Evolutionary conservation across 306 rosid genomes (phyloP), one percentile per base, ranked within the genome.

Genomic region (Acacia acuminata): DNA sequence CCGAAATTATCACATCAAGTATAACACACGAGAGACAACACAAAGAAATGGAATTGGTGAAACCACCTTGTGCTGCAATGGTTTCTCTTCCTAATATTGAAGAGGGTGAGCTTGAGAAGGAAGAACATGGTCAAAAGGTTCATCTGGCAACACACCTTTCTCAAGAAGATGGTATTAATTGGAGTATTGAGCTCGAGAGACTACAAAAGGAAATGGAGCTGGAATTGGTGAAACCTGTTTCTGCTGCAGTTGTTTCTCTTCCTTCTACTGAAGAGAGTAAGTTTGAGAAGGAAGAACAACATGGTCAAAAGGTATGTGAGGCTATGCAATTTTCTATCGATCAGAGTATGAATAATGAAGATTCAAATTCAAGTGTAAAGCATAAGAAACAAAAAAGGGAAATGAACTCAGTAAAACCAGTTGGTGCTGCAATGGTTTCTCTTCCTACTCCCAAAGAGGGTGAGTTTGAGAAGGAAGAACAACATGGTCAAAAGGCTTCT

Each of bases 91-190:
- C 86, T 55, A 65, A 58, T 61, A 24, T 73, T 17, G 83, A 85
- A 84, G 84, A 48, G 77, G 78, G 75, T 38, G 84, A 73, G 36
- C 40, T 73, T 63, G 87, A 84, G 82, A 79, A 81, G 77, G 84
- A 55, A 60, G 88, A 85, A 71, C 60, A 12, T 48, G 78, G 24
- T 43, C 78, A 79, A 77, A 77, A 83, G 81, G 77, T 77, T 72
- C 82, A 76, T 68, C 85, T 77, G 73, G 76, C 64, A 73, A 11
- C 51, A 43, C 68, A 17, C 27, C 17, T 80, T 24, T 83, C 77
- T 56, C 61, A 82, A 45, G 87, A 86, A 73, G 80, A 73, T 38
- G 85, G 81, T 61, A 71, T 48, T 47, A 42, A 40, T 40, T 71
- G 77, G 25, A 76, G 78, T 24, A 50, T 42, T 55, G 70, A 61